These are phyloP conservation scores for Mucor racemosus DNA, from an alignment of 371 early-diverging fungal genomes.

Conservation along the genomic window DNA sequence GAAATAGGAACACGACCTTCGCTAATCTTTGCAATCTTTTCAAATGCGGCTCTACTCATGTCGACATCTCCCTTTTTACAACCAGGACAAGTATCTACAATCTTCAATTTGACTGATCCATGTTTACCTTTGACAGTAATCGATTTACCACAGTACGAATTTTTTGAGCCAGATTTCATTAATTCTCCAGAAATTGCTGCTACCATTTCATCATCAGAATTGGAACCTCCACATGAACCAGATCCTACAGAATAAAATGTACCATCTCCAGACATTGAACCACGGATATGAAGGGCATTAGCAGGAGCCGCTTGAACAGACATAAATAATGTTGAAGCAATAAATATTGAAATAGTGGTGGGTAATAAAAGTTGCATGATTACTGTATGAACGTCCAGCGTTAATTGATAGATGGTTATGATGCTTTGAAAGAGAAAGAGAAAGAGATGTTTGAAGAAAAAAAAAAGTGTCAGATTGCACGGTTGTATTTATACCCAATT, in stretches of 20 bases:
- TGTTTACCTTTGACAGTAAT: constrained; percentile 37
- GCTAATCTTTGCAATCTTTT: constrained; percentile 35
- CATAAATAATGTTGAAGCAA: neutral
- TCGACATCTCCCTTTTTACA: constrained; percentile 49
- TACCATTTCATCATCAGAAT: constrained; percentile 32
- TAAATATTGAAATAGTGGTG: neutral
- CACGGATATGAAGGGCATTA: constrained; percentile 18
- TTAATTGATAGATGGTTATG: neutral
- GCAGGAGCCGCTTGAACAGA: constrained; percentile 20
- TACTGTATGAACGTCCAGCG: neutral
- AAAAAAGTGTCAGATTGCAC: neutral
- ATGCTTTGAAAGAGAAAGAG: neutral
- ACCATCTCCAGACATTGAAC: constrained; percentile 34
- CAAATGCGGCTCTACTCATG: constrained; percentile 50
- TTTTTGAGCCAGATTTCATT: constrained; percentile 29
- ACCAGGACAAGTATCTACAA: constrained; percentile 59
- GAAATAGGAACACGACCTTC: constrained; percentile 48
- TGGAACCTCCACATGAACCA: constrained; percentile 48
- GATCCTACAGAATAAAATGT: constrained; percentile 47
- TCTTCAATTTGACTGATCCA: constrained; percentile 43
- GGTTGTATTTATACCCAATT: neutral
- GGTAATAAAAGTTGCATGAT: neutral
- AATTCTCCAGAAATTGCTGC: constrained; percentile 39
- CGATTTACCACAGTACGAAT: constrained; percentile 50
- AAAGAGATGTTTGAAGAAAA: neutral